phyloP scores from a whole-genome alignment of 1,284 basidiomycete species.

The Termitomyces sp. region DNA sequence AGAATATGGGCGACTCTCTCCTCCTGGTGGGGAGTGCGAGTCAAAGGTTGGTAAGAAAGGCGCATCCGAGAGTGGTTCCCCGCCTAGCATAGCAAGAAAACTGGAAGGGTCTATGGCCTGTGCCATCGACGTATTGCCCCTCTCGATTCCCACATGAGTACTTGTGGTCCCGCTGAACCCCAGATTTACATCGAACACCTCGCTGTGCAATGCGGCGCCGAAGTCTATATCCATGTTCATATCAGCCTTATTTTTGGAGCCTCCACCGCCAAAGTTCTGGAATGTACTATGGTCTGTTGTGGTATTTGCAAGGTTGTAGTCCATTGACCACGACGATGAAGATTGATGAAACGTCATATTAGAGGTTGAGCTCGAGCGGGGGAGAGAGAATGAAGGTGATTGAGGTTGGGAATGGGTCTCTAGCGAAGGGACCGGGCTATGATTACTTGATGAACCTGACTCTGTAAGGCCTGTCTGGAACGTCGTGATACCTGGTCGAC shows the following conservation, averaged over 20 bases:
- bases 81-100: slow-evolving; percentile 25
- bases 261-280: neutral
- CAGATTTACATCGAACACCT: neutral
- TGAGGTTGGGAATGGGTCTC: slow-evolving; percentile 12
- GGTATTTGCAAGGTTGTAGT: slow-evolving; percentile 3
- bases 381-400: slow-evolving; percentile 10
- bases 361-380: slow-evolving; percentile 7
- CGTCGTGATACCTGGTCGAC: neutral
- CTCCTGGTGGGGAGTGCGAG: slow-evolving; percentile 11
- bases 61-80: slow-evolving; percentile 21
- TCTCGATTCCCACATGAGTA: neutral
- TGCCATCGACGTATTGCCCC: neutral
- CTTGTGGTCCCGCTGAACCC: neutral
- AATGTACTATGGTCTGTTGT: neutral
- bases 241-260: neutral
- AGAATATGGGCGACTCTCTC: slow-evolving; percentile 11
- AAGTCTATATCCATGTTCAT: slow-evolving; percentile 12
- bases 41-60: slow-evolving; percentile 24
- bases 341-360: slow-evolving; percentile 5
- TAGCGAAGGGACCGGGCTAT: slow-evolving; percentile 3
- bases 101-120: slow-evolving; percentile 16
- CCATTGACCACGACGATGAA: slow-evolving; percentile 9
- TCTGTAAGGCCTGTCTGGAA: slow-evolving; percentile 5
- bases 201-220: neutral
- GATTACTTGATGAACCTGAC: slow-evolving; percentile 4